Conservation (phyloP, 31 red algal species). For the Porphyra umbilicalis region DNA sequence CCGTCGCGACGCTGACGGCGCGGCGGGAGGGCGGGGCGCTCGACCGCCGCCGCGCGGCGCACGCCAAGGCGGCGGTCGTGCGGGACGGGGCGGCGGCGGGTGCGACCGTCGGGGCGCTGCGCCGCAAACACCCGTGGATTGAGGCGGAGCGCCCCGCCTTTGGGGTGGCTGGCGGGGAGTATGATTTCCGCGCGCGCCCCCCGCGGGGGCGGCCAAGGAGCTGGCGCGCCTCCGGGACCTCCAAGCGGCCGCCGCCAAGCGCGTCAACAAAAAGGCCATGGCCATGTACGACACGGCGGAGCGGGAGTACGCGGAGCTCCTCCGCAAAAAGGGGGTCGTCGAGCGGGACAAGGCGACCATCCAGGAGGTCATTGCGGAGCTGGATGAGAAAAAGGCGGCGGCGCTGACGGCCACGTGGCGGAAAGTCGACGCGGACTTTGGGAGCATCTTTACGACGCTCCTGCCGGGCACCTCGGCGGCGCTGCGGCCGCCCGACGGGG, state of each 20-base stretch:
- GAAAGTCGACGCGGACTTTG: conserved; percentile 86
- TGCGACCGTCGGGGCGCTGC: conserved; percentile 37
- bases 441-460: conserved; percentile 85
- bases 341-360: conserved; percentile 92
- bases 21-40: conserved; percentile 37
- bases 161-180: conserved; percentile 34
- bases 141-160: conserved; percentile 44
- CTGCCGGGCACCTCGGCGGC: conserved; percentile 73
- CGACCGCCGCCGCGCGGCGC: conserved; percentile 42
- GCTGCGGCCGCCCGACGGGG: conserved; percentile 75
- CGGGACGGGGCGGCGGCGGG: conserved; percentile 28
- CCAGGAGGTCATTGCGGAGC: conserved; percentile 75
- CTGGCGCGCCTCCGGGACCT: conserved; percentile 38
- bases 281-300: conserved; percentile 91
- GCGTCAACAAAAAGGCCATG: conserved; percentile 92
- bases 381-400: conserved; percentile 98
- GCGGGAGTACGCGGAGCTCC: conserved; percentile 79
- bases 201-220: conserved; percentile 10
- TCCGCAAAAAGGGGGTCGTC: conserved; percentile 90
- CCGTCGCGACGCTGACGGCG: conserved; percentile 34
- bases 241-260: conserved; percentile 51
- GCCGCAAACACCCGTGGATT: conserved; percentile 58
- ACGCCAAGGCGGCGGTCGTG: conserved; percentile 43
- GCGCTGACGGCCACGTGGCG: conserved; percentile 93
- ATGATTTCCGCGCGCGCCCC: conserved; percentile 42